Base-by-base conservation (phyloP, 2,329 filamentous ascomycete species). In the Parastagonospora avenae region DNA sequence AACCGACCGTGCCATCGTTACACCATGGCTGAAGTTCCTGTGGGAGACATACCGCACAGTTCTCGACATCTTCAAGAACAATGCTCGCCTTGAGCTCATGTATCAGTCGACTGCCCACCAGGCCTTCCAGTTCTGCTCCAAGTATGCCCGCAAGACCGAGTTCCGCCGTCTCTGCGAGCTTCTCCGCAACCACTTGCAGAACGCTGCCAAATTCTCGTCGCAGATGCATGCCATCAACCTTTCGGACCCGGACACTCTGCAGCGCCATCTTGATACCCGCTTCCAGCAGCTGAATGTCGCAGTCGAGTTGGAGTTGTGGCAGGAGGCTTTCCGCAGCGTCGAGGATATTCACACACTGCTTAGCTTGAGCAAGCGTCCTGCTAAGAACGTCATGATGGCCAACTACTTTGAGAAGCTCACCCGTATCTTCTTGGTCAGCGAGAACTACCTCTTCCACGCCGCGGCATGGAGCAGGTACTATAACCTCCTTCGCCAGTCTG, bases 361-460 rank as follows among this genome's bases (percentile, higher is more conserved):
- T 63, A 97, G 89, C 80, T 84, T 97, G 65, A 97, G 93, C 88
- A 97, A 97, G 85, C 90, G 94, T 48, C 92, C 92, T 33, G 89
- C 94, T 47, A 97, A 97, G 88, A 97, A 97, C 75, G 83, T 97
- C 73, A 97, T 99, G 94, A 99, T 99, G 94, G 94, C 94, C 79
- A 99, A 97, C 82, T 99, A 99, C 84, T 99, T 97, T 78, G 94
- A 99, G 83, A 97, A 97, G 81, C 87, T 99, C 51, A 97, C 94
- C 35, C 87, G 92, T 60, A 99, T 99, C 75, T 99, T 99, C 84
- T 85, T 99, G 57, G 94, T 97, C 62, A 96, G 93, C 76, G 94
- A 97, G 80, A 99, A 99, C 82, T 97, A 97, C 75, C 87, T 99
- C 39, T 99, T 99, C 87, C 94, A 99, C 73, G 94, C 94, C 63